Conservation (phyloP, 306 rosid genomes). For the Calophaca sinica region DNA sequence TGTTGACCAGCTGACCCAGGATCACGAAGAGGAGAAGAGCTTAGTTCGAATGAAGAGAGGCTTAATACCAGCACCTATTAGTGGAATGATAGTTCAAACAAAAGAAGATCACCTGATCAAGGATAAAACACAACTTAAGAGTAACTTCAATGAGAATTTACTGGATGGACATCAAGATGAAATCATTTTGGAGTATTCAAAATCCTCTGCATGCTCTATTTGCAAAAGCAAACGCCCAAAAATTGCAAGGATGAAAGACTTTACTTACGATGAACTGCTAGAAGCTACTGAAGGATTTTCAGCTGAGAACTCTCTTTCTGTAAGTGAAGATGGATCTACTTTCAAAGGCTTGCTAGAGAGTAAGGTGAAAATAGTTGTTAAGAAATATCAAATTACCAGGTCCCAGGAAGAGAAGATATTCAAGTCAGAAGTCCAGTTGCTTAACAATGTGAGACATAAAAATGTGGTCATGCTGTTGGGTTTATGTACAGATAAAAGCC, state of each 20-base stretch:
- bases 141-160: slow-evolving; percentile 42
- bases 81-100: slow-evolving; percentile 21
- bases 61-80: slow-evolving; percentile 4
- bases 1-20: slow-evolving; percentile 23
- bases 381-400: slow-evolving; percentile 62
- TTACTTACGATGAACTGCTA: slow-evolving; percentile 61
- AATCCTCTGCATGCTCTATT: slow-evolving; percentile 55
- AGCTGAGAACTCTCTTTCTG: slow-evolving; percentile 60
- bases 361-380: slow-evolving; percentile 66
- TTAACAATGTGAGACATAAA: slow-evolving; percentile 67
- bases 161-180: slow-evolving; percentile 27
- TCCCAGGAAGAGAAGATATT: slow-evolving; percentile 64
- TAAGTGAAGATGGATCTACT: slow-evolving; percentile 63
- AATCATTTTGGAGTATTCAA: slow-evolving; percentile 39
- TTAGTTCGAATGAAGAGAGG: slow-evolving; percentile 28
- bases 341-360: slow-evolving; percentile 62
- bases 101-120: neutral
- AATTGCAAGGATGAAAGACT: slow-evolving; percentile 58
- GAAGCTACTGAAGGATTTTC: slow-evolving; percentile 74
- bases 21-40: slow-evolving; percentile 7
- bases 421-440: slow-evolving; percentile 61
- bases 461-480: slow-evolving; percentile 83
- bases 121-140: slow-evolving; percentile 36
- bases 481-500: slow-evolving; percentile 58
- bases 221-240: slow-evolving; percentile 67